Conservation (phyloP, 1,284 basidiomycete genomes). For the Taiwanofungus camphoratus region DNA sequence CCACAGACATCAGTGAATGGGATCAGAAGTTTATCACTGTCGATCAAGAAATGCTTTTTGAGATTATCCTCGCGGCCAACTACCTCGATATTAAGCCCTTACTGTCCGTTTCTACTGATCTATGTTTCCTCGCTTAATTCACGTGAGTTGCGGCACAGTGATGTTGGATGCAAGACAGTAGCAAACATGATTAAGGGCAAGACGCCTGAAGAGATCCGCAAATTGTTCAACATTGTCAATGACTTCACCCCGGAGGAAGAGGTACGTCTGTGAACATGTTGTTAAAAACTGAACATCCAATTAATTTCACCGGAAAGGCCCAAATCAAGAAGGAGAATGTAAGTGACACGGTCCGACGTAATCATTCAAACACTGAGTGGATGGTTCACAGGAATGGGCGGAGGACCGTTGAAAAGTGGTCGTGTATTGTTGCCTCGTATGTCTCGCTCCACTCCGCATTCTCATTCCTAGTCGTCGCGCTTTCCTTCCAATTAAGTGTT, state of each 20-base stretch:
- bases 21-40: conserved; percentile 97
- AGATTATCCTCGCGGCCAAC: conserved; percentile 99
- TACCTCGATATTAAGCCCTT: conserved; percentile 99
- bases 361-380: too few relatives aligned
- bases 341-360: conserved; percentile 37
- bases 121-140: not conserved
- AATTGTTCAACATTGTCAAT: conserved; percentile 96
- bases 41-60: conserved; percentile 97
- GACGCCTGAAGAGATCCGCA: conserved; percentile 93
- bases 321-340: conserved; percentile 99
- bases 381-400: conserved; percentile 72
- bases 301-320: conserved; percentile 45
- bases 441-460: not conserved
- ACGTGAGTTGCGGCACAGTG: conserved; percentile 43
- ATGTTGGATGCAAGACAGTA: conserved; percentile 99
- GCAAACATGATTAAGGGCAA: conserved; percentile 99
- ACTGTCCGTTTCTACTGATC: conserved; percentile 55
- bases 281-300: conserved; percentile 2
- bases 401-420: conserved; percentile 64
- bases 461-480: not conserved
- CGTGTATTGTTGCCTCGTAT: conserved; percentile 16
- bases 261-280: conserved; percentile 37
- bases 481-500: not conserved
- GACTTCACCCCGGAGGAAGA: conserved; percentile 99
- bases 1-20: conserved; percentile 98